phyloP scores from a whole-genome alignment of 2,329 filamentous ascomycete species.

The Pezicula carpinea region DNA sequence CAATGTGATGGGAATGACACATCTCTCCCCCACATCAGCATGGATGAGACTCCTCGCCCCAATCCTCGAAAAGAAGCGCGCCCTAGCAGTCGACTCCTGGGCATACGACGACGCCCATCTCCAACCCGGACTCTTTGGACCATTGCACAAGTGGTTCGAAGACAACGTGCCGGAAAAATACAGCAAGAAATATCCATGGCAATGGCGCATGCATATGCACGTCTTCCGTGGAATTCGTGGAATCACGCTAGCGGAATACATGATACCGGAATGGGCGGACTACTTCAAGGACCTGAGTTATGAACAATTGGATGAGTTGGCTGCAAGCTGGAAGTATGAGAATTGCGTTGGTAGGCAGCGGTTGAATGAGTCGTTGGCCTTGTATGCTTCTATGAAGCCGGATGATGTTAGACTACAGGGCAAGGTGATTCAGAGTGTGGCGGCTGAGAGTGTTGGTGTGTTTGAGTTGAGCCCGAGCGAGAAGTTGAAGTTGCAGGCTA shows the following conservation, averaged over 20 bases:
- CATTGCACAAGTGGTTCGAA: conserved; percentile 22
- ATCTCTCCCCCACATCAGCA: conserved; percentile 2
- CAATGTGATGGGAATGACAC: conserved; percentile 9
- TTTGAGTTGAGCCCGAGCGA: conserved; percentile 27
- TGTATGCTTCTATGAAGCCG: conserved; percentile 22
- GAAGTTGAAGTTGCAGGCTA: conserved; percentile 13
- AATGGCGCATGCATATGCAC: conserved; percentile 24
- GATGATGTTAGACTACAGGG: conserved; percentile 21
- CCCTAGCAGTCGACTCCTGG: conserved; percentile 6
- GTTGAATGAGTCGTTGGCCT: conserved; percentile 32
- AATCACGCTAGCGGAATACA: conserved; percentile 34
- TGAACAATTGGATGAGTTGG: conserved; percentile 40
- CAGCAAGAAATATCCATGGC: conserved; percentile 21
- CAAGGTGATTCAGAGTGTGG: conserved; percentile 20
- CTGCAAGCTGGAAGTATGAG: conserved; percentile 42
- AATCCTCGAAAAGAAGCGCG: conserved; percentile 5
- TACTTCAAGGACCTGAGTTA: conserved; percentile 38
- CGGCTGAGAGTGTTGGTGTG: conserved; percentile 16
- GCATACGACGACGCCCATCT: conserved; percentile 40
- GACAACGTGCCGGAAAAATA: conserved; percentile 16
- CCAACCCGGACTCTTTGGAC: conserved; percentile 16
- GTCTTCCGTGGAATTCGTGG: conserved; percentile 21
- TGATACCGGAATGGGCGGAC: conserved; percentile 42
- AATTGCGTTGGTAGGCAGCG: conserved; percentile 41
- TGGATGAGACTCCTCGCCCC: conserved; percentile 4